Conservation (phyloP, 2,329 filamentous ascomycete genomes). For the Phialophora expanda region DNA sequence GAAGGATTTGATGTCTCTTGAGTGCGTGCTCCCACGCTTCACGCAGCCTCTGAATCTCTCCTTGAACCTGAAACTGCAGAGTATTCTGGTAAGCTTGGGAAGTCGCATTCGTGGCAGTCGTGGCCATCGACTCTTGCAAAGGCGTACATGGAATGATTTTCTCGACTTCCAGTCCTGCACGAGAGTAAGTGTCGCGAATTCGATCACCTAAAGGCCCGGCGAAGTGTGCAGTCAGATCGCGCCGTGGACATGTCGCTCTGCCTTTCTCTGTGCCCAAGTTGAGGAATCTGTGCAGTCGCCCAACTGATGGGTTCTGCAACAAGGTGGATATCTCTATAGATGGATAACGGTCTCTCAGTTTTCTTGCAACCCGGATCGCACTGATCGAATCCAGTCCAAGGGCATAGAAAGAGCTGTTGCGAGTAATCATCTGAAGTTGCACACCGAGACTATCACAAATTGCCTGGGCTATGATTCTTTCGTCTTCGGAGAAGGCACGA, state of each 20-base stretch:
- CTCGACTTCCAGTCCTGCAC: conserved; percentile 50
- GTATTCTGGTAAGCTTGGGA: conserved; percentile 72
- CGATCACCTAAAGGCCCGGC: conserved; percentile 7
- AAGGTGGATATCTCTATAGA: conserved; percentile 70
- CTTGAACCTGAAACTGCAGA: conserved; percentile 66
- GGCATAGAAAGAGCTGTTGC: conserved; percentile 75
- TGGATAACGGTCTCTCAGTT: conserved; percentile 56
- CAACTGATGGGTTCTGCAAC: conserved; percentile 70
- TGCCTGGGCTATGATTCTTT: conserved; percentile 61
- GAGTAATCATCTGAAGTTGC: conserved; percentile 56
- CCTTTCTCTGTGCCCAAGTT: background rate
- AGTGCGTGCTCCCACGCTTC: conserved; percentile 68
- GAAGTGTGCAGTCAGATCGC: conserved; percentile 1
- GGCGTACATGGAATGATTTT: conserved; percentile 80
- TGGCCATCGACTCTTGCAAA: conserved; percentile 86
- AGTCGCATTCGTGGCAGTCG: conserved; percentile 54
- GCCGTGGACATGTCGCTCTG: background rate
- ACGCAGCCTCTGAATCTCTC: conserved; percentile 58
- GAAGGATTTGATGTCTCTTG: conserved; percentile 73
- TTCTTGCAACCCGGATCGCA: conserved; percentile 71
- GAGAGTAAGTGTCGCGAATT: conserved; percentile 16
- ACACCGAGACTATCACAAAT: conserved; percentile 60
- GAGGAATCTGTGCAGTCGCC: conserved; percentile 57
- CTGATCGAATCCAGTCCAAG: conserved; percentile 84
- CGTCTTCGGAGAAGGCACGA: conserved; percentile 49